Evolutionary conservation across 768 basidiomycete species (phyloP).

Genomic region (Trametes punicea): DNA sequence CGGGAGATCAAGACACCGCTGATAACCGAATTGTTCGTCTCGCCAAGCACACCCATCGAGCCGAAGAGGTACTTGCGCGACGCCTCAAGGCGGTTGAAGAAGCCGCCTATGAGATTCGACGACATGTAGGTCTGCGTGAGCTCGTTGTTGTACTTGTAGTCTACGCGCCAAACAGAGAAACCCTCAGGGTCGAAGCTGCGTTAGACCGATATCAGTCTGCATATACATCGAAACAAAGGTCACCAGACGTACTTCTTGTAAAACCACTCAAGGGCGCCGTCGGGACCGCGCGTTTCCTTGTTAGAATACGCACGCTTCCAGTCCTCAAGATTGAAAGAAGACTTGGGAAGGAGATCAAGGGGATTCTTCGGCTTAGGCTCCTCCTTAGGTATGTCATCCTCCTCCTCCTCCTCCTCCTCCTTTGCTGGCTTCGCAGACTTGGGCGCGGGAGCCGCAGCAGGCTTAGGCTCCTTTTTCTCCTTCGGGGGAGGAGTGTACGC

Average conservation of each 20-base stretch:
- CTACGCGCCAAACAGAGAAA: constrained; percentile 87
- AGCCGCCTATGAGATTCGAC: constrained; percentile 87
- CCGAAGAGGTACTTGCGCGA: constrained; percentile 97
- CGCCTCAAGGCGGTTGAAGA: constrained; percentile 97
- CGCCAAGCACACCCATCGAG: constrained; percentile 87
- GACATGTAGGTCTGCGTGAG: constrained; percentile 94
- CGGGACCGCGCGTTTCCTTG: constrained; percentile 87
- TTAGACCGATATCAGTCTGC: constrained; percentile 30
- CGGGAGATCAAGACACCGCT: constrained; percentile 79
- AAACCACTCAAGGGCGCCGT: constrained; percentile 91
- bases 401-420: constrained; percentile 73
- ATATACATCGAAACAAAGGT: not conserved
- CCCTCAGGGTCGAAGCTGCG: constrained; percentile 87
- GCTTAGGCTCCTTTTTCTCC: constrained; percentile 51
- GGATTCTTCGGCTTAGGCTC: constrained; percentile 96
- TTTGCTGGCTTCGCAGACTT: constrained; percentile 53
- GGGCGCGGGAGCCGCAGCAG: constrained; percentile 32
- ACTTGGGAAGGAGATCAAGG: constrained; percentile 86
- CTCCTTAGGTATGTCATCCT: constrained; percentile 62
- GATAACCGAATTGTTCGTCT: constrained; percentile 73
- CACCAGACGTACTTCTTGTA: constrained; percentile 73
- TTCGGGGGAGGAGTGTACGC: constrained; percentile 75
- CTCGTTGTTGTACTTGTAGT: constrained; percentile 97
- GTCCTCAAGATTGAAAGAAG: constrained; percentile 86
- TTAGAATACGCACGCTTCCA: constrained; percentile 99